These are phyloP conservation scores for Metarhizium album DNA, from an alignment of 2,329 filamentous ascomycete genomes.

Conservation along the genomic window DNA sequence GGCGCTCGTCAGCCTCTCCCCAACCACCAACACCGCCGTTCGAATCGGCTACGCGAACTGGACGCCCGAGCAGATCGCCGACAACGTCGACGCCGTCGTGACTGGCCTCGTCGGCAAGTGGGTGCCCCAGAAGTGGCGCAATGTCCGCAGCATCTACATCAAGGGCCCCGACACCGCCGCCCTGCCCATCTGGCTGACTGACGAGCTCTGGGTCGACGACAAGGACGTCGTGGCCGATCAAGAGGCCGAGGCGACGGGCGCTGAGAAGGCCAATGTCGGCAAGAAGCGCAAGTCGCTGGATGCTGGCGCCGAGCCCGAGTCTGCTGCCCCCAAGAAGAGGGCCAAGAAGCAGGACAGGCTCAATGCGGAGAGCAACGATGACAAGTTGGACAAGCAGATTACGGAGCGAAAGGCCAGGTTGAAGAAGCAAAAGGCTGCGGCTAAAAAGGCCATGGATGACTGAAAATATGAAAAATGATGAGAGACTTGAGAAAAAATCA, in stretches of 20 bases:
- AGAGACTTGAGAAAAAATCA: background rate
- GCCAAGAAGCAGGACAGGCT: constrained; percentile 22
- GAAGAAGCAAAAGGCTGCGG: constrained; percentile 48
- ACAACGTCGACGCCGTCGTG: constrained; percentile 68
- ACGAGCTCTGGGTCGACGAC: constrained; percentile 80
- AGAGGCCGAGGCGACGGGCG: constrained; percentile 38
- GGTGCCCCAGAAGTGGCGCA: constrained; percentile 78
- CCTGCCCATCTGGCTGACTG: constrained; percentile 87
- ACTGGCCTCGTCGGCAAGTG: constrained; percentile 63
- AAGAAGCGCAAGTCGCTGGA: constrained; percentile 52
- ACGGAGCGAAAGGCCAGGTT: constrained; percentile 46
- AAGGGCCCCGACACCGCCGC: constrained; percentile 84
- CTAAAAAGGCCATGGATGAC: constrained; percentile 39
- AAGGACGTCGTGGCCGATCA: constrained; percentile 59
- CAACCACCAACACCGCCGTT: constrained; percentile 70
- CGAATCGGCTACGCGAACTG: constrained; percentile 68
- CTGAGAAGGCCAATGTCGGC: constrained; percentile 45
- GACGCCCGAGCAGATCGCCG: constrained; percentile 63
- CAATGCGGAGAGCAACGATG: constrained; percentile 36
- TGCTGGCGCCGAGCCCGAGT: constrained; percentile 29
- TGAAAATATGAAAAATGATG: constrained; percentile 15
- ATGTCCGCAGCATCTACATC: constrained; percentile 74
- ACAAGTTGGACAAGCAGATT: constrained; percentile 46
- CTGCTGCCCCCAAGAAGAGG: constrained; percentile 28
- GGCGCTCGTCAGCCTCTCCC: constrained; percentile 71